A percentile compares a stretch with the other conserved stretches of the same genome.
phyloP scores from a whole-genome alignment of 768 basidiomycete genomes.

The Pluteus cervinus region DNA sequence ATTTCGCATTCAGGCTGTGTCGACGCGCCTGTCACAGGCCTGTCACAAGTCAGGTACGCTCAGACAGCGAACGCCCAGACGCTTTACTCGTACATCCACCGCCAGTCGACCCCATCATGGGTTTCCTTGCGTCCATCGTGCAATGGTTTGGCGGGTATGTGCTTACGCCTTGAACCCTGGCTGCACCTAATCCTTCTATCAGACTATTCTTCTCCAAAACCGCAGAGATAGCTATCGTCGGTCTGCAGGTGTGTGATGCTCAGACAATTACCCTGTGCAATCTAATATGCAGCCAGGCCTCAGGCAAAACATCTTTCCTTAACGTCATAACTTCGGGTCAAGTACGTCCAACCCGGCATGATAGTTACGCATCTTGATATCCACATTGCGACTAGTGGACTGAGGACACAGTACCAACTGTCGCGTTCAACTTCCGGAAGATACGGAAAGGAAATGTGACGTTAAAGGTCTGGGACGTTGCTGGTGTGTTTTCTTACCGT shows the following conservation, averaged over 20 bases:
- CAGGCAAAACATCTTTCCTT: conserved; percentile 92
- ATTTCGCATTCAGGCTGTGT: no score
- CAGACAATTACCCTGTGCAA: no score
- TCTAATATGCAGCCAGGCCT: conserved; percentile 48
- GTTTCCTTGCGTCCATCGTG: conserved; percentile 35
- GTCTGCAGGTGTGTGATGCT: conserved; percentile 57
- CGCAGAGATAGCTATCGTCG: conserved; percentile 88
- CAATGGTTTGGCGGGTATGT: conserved; percentile 40
- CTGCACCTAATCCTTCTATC: conserved; percentile 2
- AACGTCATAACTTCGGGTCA: conserved; percentile 88
- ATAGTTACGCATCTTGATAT: background rate
- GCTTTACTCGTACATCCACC: no score
- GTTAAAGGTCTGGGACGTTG: conserved; percentile 94
- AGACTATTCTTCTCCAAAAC: conserved; percentile 85
- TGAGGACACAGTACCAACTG: conserved; percentile 94
- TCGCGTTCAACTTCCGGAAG: conserved; percentile 88
- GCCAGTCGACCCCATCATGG: conserved; percentile 24
- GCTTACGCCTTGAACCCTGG: background rate
- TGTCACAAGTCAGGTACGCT: no score
- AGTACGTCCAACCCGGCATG: conserved; percentile 35
- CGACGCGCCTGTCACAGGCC: no score
- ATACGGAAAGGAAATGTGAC: conserved; percentile 87
- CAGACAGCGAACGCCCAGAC: no score
- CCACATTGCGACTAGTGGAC: conserved; percentile 57
- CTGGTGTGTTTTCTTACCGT: conserved; percentile 45